A percentile compares a stretch with the other conserved stretches of the same genome.
Conservation (phyloP, 2,329 filamentous ascomycete species). For the Didymella segeticola region DNA sequence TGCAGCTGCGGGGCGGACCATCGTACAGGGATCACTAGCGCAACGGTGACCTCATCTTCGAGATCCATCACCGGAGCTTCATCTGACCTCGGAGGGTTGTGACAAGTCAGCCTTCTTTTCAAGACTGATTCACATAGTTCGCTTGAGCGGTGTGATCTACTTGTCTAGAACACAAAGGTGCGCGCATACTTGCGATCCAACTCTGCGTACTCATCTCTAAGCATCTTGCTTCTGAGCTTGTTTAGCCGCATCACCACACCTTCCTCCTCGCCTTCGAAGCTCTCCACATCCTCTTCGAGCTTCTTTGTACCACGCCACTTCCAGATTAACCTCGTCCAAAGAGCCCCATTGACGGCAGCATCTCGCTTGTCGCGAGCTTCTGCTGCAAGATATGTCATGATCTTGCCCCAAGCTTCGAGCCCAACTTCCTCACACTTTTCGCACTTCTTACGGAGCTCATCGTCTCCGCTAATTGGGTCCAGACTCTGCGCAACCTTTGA, state of each 20-base stretch:
- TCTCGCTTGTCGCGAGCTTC: slow-evolving; percentile 49
- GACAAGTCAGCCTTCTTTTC: neutral
- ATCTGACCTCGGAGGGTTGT: neutral
- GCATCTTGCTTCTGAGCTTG: slow-evolving; percentile 43
- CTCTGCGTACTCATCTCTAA: slow-evolving; percentile 45
- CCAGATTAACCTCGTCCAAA: slow-evolving; percentile 32
- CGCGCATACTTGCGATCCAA: slow-evolving; percentile 45
- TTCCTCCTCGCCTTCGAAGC: slow-evolving; percentile 45
- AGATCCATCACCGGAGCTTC: slow-evolving; percentile 15
- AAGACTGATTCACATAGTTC: neutral
- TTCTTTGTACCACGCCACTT: slow-evolving; percentile 34
- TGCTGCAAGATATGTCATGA: slow-evolving; percentile 72
- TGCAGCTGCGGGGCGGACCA: slow-evolving; percentile 16
- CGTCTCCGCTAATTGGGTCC: slow-evolving; percentile 53
- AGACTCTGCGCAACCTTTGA: slow-evolving; percentile 69
- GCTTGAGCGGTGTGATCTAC: neutral
- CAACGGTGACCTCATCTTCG: slow-evolving; percentile 8
- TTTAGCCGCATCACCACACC: slow-evolving; percentile 43
- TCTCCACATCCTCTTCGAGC: slow-evolving; percentile 39
- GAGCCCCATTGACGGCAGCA: slow-evolving; percentile 26
- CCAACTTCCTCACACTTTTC: slow-evolving; percentile 78
- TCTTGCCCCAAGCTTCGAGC: slow-evolving; percentile 80
- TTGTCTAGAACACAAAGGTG: slow-evolving; percentile 44
- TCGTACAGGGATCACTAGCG: slow-evolving; percentile 9
- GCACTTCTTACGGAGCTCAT: slow-evolving; percentile 66